Conservation (phyloP, 1,284 basidiomycete genomes). For the Hypsizygus ulmarius region DNA sequence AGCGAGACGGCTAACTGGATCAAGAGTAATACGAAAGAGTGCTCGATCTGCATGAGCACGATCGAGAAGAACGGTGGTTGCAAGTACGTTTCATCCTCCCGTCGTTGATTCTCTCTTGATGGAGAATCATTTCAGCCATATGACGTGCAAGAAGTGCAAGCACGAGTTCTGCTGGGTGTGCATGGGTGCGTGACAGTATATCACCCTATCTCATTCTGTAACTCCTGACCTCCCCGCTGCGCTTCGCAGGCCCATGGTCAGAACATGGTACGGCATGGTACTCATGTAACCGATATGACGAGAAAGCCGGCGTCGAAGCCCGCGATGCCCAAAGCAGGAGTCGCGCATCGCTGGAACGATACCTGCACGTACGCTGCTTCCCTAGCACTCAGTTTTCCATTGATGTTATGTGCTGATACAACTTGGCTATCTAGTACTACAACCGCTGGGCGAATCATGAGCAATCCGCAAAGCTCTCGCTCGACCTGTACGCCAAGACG, state of each 20-base stretch:
- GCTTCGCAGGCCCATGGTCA: slow-evolving; percentile 81
- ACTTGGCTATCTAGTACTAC: slow-evolving; percentile 75
- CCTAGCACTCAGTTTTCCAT: background rate
- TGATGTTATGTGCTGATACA: slow-evolving; percentile 1
- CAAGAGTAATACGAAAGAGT: slow-evolving; percentile 99
- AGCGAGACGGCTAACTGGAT: slow-evolving; percentile 99
- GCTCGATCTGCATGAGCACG: slow-evolving; percentile 90
- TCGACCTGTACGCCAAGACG: slow-evolving; percentile 90
- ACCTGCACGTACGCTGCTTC: slow-evolving; percentile 78
- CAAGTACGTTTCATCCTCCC: slow-evolving; percentile 66
- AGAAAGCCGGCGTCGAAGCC: slow-evolving; percentile 86
- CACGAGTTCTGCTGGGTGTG: slow-evolving; percentile 85
- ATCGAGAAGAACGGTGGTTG: slow-evolving; percentile 99
- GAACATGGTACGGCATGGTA: slow-evolving; percentile 98
- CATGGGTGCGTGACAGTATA: slow-evolving; percentile 51
- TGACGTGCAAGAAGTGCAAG: slow-evolving; percentile 99
- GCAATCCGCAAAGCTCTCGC: slow-evolving; percentile 93
- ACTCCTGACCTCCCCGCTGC: slow-evolving; percentile 26
- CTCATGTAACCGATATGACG: slow-evolving; percentile 96
- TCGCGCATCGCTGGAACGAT: slow-evolving; percentile 88
- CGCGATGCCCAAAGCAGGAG: slow-evolving; percentile 88
- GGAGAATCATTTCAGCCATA: slow-evolving; percentile 61
- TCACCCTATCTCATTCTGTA: background rate
- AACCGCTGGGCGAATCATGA: slow-evolving; percentile 99
- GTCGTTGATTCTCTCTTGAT: slow-evolving; percentile 5